Evolutionary conservation across 1,284 basidiomycete species (phyloP), one percentile per base, ranked within the genome.

Genomic region (Apiotrichum gracile): DNA sequence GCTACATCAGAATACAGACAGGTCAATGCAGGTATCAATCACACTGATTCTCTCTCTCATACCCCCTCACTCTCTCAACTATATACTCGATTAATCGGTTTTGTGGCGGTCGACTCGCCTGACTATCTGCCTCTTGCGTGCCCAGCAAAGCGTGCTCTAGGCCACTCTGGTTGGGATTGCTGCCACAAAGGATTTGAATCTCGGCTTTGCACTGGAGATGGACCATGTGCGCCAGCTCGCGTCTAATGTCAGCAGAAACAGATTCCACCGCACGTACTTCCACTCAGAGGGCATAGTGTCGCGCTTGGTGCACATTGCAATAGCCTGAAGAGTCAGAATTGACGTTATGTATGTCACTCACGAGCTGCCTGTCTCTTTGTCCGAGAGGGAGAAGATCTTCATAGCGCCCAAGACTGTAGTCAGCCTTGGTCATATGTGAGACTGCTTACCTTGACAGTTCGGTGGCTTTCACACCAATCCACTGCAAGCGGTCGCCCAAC

Each of bases 201-300:
- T 94, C 91, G 2, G 91, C 91, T 72, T 96, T 96, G 47, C 84
- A 82, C 35, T 86, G 81, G 6, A 77, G 79, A 67, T 87, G 83
- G 27, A 94, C 73, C 82, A 94, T 89, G 60, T 82, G 78, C 67
- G 79, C 80, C 5, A 94, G 81, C 65, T 92, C 89, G 54, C 81
- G 83, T 67, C 90, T 61, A n/a, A 13, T 3, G 41, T 55, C 33
- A 58, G 59, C 38, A 21, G 1, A n/a, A 1, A n/a, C 25, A 22
- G 17, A 26, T 16, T n/a, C 12, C 4, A 8, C 5, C 16, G 24
- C 5, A 52, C 57, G 14, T 12, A 58, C 59, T 53, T 40, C 59
- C 59, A 61, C 16, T 43, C 51, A 4, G 22, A 14, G 6, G 50
- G n/a, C 29, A 60, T 17, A 37, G 50, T 26, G 2, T 43, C 37